Conservation (phyloP, 225 moss, liverwort and hornwort genomes). For the Antitrichia curtipendula region DNA sequence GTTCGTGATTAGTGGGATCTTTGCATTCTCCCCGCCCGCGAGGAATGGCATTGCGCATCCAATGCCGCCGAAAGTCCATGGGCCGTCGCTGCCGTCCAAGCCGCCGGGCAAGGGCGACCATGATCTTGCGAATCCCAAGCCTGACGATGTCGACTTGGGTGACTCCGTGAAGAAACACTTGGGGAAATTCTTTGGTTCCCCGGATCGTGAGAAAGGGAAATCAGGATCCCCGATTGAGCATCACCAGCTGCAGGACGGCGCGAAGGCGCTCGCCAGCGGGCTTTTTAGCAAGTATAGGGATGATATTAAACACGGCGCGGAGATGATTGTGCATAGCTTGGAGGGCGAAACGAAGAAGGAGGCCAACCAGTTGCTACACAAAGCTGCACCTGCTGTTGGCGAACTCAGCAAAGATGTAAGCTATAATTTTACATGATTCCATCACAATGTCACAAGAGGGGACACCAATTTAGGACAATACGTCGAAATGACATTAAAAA, state of each 20-base stretch:
- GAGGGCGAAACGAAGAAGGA: background rate
- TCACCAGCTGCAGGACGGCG: background rate
- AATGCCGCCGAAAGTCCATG: background rate
- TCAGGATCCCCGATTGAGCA: background rate
- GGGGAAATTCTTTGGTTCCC: background rate
- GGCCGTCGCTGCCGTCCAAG: background rate
- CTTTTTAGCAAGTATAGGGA: background rate
- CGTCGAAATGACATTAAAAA: background rate
- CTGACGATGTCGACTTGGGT: background rate
- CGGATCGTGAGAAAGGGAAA: background rate
- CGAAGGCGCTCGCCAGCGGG: background rate
- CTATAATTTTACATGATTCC: background rate
- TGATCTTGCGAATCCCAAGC: background rate
- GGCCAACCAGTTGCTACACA: background rate
- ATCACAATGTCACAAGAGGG: background rate
- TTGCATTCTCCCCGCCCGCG: background rate
- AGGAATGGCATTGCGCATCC: background rate
- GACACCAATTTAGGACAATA: background rate
- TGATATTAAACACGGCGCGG: background rate
- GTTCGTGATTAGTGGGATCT: background rate
- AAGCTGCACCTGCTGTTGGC: background rate
- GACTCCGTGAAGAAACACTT: background rate
- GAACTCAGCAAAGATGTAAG: background rate
- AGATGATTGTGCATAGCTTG: background rate
- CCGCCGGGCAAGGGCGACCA: background rate